Percentiles rank a stretch among this genome's conserved stretches.
Conservation (phyloP, 2,329 filamentous ascomycete species). For the Byssoonygena ceratinophila region DNA sequence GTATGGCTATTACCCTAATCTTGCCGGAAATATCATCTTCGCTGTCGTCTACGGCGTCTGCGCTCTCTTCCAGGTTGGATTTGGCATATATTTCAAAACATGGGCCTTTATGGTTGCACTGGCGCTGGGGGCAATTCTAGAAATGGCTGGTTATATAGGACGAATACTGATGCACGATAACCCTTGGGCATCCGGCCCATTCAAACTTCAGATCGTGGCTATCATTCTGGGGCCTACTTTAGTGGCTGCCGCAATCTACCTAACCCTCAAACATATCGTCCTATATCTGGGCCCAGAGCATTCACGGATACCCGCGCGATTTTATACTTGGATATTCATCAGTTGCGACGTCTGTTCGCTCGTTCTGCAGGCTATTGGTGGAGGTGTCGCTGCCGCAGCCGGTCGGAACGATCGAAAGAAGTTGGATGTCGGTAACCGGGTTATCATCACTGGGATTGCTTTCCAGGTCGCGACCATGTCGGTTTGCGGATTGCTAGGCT, state of each 20-base stretch:
- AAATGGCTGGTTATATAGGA: constrained; percentile 47
- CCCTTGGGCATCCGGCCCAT: constrained; percentile 41
- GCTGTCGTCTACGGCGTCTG: constrained; percentile 42
- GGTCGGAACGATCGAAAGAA: constrained; percentile 28
- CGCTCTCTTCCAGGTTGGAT: constrained; percentile 38
- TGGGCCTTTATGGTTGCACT: constrained; percentile 48
- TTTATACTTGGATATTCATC: constrained; percentile 52
- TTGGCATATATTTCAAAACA: constrained; percentile 44
- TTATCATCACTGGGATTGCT: constrained; percentile 50
- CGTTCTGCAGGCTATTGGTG: constrained; percentile 48
- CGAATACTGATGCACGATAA: constrained; percentile 45
- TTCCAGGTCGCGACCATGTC: constrained; percentile 46
- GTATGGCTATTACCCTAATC: constrained; percentile 45
- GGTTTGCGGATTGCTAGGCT: constrained; percentile 29
- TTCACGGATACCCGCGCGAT: constrained; percentile 38
- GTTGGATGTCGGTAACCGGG: constrained; percentile 42
- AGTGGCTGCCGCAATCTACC: constrained; percentile 45
- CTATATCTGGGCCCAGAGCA: constrained; percentile 44
- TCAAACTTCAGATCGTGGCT: constrained; percentile 46
- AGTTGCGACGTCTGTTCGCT: constrained; percentile 50
- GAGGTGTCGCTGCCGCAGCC: constrained; percentile 47
- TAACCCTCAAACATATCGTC: constrained; percentile 49
- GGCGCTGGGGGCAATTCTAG: constrained; percentile 40
- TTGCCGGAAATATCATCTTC: constrained; percentile 45
- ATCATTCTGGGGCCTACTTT: constrained; percentile 49